Evolutionary conservation across 257 asterid genomes (phyloP).

Genomic region (Osmanthus fragrans): DNA sequence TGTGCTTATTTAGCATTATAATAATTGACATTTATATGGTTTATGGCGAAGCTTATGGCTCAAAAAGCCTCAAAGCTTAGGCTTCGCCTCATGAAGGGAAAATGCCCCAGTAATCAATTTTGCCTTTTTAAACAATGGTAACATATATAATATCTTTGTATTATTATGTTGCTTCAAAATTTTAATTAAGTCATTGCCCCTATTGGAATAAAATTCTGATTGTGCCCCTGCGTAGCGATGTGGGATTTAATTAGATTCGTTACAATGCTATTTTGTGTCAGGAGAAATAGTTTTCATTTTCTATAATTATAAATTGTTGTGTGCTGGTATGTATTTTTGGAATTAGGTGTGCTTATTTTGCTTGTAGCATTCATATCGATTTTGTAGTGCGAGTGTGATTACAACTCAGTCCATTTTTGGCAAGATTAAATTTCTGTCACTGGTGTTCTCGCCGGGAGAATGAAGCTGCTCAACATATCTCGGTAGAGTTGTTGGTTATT

Average conservation of each 20-base stretch:
- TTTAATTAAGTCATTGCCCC: background rate
- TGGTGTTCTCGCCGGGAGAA: background rate
- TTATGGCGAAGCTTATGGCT: too few relatives aligned
- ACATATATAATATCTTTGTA: too few relatives aligned
- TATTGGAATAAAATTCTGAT: background rate
- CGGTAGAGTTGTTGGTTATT: background rate
- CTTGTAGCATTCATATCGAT: background rate
- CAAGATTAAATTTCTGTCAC: background rate
- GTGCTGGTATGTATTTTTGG: background rate
- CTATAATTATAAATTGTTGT: too few relatives aligned
- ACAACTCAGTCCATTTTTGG: background rate
- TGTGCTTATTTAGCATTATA: too few relatives aligned
- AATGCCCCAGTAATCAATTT: background rate
- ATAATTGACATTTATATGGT: too few relatives aligned
- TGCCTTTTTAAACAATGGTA: background rate
- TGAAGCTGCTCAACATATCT: background rate
- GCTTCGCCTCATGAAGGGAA: background rate
- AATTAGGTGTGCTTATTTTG: background rate
- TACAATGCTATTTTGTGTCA: background rate
- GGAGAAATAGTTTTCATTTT: background rate
- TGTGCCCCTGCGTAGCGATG: background rate
- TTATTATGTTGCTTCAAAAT: background rate
- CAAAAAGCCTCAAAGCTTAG: too few relatives aligned
- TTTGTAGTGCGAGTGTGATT: background rate
- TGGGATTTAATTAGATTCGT: background rate